Conservation (phyloP, 768 basidiomycete genomes). For the Asterophora lycoperdoides region DNA sequence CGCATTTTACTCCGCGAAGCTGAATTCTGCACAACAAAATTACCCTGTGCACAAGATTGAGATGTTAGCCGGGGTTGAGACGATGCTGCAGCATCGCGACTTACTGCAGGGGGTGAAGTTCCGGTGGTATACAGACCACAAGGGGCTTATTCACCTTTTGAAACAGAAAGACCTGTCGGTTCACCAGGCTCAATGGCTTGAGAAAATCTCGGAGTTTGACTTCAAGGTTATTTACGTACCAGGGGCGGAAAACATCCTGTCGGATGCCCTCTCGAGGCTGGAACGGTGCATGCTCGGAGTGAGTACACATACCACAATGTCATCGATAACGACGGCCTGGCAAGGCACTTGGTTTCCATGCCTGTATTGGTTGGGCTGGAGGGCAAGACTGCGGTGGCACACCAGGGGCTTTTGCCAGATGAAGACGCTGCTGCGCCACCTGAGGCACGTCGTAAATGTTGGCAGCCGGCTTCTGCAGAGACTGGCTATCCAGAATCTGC, state of each 20-base stretch:
- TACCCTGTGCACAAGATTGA: neutral
- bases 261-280: slow-evolving; percentile 28
- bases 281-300: slow-evolving; percentile 12
- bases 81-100: neutral
- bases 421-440: too few relatives aligned
- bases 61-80: slow-evolving; percentile 1
- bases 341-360: slow-evolving; percentile 1
- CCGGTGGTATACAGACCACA: neutral
- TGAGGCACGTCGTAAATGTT: too few relatives aligned
- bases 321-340: neutral
- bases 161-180: slow-evolving; percentile 2
- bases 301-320: slow-evolving; percentile 15
- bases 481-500: too few relatives aligned
- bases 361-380: slow-evolving; percentile 13
- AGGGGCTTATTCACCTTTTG: slow-evolving; percentile 2
- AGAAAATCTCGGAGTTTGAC: slow-evolving; percentile 11
- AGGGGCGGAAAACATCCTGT: slow-evolving; percentile 14
- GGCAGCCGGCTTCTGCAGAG: too few relatives aligned
- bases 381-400: too few relatives aligned
- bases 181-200: neutral
- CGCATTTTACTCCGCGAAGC: neutral
- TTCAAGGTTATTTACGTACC: slow-evolving; percentile 14
- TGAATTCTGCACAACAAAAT: slow-evolving; percentile 2
- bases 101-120: neutral
- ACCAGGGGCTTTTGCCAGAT: too few relatives aligned